Base-by-base conservation (phyloP, 805 yeast species). In the Candida fluviatilis region DNA sequence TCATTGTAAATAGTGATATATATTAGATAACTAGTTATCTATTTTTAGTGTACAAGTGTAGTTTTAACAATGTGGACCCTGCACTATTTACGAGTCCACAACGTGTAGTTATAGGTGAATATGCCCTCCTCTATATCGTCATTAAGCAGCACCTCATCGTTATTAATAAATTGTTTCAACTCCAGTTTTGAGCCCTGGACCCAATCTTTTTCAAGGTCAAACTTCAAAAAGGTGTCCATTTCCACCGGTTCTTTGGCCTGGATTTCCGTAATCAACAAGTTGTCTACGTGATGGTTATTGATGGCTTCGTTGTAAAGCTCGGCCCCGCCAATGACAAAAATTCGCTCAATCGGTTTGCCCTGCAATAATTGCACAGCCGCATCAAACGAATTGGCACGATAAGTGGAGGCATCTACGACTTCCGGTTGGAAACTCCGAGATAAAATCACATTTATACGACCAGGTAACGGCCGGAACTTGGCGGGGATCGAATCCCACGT, bases 401-500 rank as follows among this genome's bases (percentile, higher is more conserved):
- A 47, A 14, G 64, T 54, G n/a, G 54, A 51, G n/a, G 50, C 39
- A 14, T 49, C 59, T 3, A 44, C 42, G 5, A 39, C 38, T 16
- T 48, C 51, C 12, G 50, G 51, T 5, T 45, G 50, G 14, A 45
- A 44, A 13, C 62, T 54, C 35, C 89, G 62, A 18, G 95, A 83
- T 8, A 93, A 62, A 0, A 93, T 78, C 11, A 89, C 78, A 57
- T 93, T 93, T 18, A 78, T 40, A 40, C 99, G 72, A 35, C 70
- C 77, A 2, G 82, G 81, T 32, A 93, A 69, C 0, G 99, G 99
- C 45, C 95, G 69, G 62, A 88, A 93, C 55, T 74, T 80, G 1
- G 61, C 44, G 0, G 99, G 98, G 23, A 93, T 90, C 5, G 95
- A 85, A 23, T 89, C 93, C 95, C 97, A 93, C 2, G 98, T 91